Base-by-base conservation (phyloP, 2,329 filamentous ascomycete species). In the Fusarium mundagurra region DNA sequence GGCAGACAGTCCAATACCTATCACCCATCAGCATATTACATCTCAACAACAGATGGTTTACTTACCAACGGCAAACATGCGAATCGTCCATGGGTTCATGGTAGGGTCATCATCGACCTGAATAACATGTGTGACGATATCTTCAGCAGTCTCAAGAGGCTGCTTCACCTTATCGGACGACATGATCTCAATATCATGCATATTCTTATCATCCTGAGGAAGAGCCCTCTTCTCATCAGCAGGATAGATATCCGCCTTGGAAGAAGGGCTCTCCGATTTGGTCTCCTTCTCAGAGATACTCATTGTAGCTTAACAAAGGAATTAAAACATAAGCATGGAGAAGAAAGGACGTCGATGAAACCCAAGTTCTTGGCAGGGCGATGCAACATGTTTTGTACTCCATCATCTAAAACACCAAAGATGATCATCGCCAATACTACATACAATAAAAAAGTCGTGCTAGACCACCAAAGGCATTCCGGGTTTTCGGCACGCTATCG, bases 41-140 rank as follows among this genome's bases (percentile, higher is more conserved):
- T 20, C 10, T 44, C 13, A 12, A 8, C 3, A 17, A 24, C n/a
- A 6, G n/a, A 3, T 27, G 17, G 13, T n/a, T 0, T 10, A 67
- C 73, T 67, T 45, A 76, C 77, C 77, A 29, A 78, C 67, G 11
- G 58, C 24, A 11, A 75, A 66, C 61, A 76, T 72, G 12, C 77
- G 76, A 43, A 78, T 59, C 11, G 77, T 78, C 73, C 76, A 77
- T 33, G 77, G 75, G 17, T 76, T 75, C 29, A 70, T 44, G 9
- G 59, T 54, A 24, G 73, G 70, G 20, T 78, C 75, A 48, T 78
- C 76, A 5, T 78, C 75, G 36, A 75, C 76, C 7, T 76, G 73
- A 47, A 78, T 74, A 12, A 78, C 75, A 54, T 78, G 61, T 3
- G 76, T 78, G 24, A 78, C 67, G 18, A 77, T 60, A 36, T 77